Percentiles rank a stretch among this genome's conserved stretches.
phyloP scores from a whole-genome alignment of 73 alveolate species.

The Tetrahymena borealis region DNA sequence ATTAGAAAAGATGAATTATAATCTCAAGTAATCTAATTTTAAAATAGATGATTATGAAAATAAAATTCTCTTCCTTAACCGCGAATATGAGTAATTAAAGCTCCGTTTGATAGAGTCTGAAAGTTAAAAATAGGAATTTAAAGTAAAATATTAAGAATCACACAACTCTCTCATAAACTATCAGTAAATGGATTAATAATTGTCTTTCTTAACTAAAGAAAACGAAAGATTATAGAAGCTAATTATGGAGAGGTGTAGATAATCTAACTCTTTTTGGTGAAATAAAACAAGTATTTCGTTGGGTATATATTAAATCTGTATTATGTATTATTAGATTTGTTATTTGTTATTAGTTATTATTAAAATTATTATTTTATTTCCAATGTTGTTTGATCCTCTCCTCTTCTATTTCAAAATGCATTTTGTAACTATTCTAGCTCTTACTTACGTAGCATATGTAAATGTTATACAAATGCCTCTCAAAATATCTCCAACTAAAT shows the following conservation, averaged over 20 bases:
- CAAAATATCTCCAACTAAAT: too few relatives aligned
- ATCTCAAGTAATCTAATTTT: not conserved
- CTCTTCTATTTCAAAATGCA: too few relatives aligned
- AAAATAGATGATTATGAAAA: not conserved
- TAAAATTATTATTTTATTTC: not conserved
- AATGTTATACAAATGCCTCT: too few relatives aligned
- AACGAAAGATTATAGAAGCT: not conserved
- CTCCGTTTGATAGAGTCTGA: not conserved
- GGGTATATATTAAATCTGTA: not conserved
- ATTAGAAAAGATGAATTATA: not conserved
- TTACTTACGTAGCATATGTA: too few relatives aligned
- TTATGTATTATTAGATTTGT: too few relatives aligned
- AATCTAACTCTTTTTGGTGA: slow-evolving; percentile 1
- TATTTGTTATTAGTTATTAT: not conserved
- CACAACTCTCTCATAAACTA: not conserved
- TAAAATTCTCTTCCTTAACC: not conserved
- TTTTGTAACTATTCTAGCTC: too few relatives aligned
- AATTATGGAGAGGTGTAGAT: not conserved
- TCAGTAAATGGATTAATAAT: not conserved
- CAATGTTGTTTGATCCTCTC: not conserved
- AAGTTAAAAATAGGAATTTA: not conserved
- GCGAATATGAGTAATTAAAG: not conserved
- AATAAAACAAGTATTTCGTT: not conserved
- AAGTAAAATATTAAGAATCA: not conserved
- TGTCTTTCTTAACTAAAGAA: not conserved